A percentile compares a stretch with the other conserved stretches of the same genome.
These are phyloP conservation scores for Yamadazyma dushanensis DNA, from an alignment of 1,139 yeast species.

Conservation along the genomic window DNA sequence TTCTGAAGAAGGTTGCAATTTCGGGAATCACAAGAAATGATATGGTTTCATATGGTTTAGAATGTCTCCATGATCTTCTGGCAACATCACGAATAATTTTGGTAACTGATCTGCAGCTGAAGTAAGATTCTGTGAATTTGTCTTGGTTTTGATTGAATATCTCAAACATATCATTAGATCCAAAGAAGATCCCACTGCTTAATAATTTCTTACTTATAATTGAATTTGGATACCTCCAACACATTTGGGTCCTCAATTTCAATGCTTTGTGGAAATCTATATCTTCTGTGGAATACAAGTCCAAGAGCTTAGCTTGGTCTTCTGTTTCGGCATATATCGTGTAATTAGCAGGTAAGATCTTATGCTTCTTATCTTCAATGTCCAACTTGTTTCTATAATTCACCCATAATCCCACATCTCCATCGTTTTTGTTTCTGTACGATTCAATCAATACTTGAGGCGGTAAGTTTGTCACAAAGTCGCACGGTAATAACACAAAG, in stretches of 20 bases:
- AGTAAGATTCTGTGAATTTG: slow-evolving; percentile 39
- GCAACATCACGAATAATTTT: slow-evolving; percentile 84
- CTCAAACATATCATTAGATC: slow-evolving; percentile 52
- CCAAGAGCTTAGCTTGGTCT: slow-evolving; percentile 61
- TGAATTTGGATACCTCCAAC: slow-evolving; percentile 83
- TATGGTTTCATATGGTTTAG: slow-evolving; percentile 55
- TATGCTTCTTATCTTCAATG: slow-evolving; percentile 68
- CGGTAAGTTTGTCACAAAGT: slow-evolving; percentile 86
- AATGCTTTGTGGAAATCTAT: slow-evolving; percentile 70
- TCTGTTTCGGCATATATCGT: slow-evolving; percentile 49
- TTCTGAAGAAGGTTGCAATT: slow-evolving; percentile 68
- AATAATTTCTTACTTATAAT: slow-evolving; percentile 73
- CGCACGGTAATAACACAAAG: slow-evolving; percentile 87
- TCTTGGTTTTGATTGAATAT: slow-evolving; percentile 31
- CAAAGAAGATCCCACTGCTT: slow-evolving; percentile 79
- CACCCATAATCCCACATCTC: slow-evolving; percentile 70
- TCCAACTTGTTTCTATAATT: slow-evolving; percentile 73
- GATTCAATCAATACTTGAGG: slow-evolving; percentile 87
- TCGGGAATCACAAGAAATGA: slow-evolving; percentile 66
- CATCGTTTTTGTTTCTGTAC: slow-evolving; percentile 66
- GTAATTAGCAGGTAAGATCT: slow-evolving; percentile 51
- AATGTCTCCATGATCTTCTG: slow-evolving; percentile 88
- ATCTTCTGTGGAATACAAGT: slow-evolving; percentile 64
- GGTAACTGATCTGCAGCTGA: slow-evolving; percentile 51
- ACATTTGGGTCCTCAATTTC: slow-evolving; percentile 78